A percentile compares a stretch with the other conserved stretches of the same genome.
Evolutionary conservation across 345 rosid genomes (phyloP).

Genomic region (Citrus trifoliata): DNA sequence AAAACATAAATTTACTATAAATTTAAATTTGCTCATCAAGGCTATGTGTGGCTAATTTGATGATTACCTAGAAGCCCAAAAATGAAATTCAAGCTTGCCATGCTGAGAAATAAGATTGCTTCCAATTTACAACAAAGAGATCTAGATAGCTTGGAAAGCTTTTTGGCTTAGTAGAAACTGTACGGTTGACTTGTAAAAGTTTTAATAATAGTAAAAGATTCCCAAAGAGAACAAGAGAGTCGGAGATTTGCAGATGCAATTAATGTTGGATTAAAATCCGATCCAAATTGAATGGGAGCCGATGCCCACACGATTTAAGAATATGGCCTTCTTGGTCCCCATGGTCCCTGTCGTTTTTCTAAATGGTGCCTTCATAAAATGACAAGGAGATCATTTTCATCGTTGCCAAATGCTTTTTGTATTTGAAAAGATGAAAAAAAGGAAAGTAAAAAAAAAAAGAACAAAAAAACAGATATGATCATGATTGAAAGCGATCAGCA

Average conservation of each 20-base stretch:
- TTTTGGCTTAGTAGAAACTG: background rate
- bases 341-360: background rate
- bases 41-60: background rate
- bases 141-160: background rate
- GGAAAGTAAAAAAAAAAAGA: too few species aligned
- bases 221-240: background rate
- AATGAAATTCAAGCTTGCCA: conserved; percentile 22
- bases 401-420: background rate
- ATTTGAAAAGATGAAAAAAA: background rate
- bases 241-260: background rate
- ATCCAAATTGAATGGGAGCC: background rate
- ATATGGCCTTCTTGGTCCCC: background rate
- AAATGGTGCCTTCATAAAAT: background rate
- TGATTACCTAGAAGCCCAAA: conserved; percentile 43
- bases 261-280: background rate
- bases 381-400: background rate
- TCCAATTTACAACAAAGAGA: background rate
- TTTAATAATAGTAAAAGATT: background rate
- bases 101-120: conserved; percentile 3
- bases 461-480: background rate
- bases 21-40: background rate
- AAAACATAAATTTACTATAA: too few species aligned
- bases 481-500: background rate
- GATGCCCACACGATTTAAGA: background rate
- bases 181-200: background rate